phyloP scores from a whole-genome alignment of 148 eudicot genomes.

The Rhododendron henanense region DNA sequence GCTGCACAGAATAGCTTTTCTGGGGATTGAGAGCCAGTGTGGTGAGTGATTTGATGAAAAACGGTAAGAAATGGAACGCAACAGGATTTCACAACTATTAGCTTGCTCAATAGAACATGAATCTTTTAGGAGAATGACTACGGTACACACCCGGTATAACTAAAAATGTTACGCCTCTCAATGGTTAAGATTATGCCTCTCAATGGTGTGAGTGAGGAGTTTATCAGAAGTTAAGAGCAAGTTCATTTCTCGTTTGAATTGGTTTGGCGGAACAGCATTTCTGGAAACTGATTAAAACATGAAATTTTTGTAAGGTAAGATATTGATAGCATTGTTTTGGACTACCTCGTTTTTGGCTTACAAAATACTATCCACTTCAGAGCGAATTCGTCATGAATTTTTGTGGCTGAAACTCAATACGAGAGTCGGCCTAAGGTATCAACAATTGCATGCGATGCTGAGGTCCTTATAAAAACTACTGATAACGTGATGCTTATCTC shows the following conservation, averaged over 20 bases:
- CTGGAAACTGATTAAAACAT: not conserved
- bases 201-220: not conserved
- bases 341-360: not conserved
- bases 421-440: not conserved
- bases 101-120: not conserved
- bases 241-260: constrained; percentile 5
- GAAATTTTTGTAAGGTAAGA: not conserved
- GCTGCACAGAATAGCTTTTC: not conserved
- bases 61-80: not conserved
- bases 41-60: not conserved
- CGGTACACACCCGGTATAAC: no score
- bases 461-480: not conserved
- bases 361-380: not conserved
- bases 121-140: not conserved
- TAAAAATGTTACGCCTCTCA: no score
- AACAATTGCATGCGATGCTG: not conserved
- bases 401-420: not conserved
- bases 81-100: not conserved
- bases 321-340: not conserved
- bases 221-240: not conserved
- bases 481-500: not conserved
- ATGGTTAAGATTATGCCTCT: no score
- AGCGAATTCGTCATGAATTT: not conserved
- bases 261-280: not conserved
- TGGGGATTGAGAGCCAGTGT: not conserved